These are phyloP conservation scores for Angomonas ambiguus DNA, from an alignment of 208 protist genomes.

Conservation along the genomic window DNA sequence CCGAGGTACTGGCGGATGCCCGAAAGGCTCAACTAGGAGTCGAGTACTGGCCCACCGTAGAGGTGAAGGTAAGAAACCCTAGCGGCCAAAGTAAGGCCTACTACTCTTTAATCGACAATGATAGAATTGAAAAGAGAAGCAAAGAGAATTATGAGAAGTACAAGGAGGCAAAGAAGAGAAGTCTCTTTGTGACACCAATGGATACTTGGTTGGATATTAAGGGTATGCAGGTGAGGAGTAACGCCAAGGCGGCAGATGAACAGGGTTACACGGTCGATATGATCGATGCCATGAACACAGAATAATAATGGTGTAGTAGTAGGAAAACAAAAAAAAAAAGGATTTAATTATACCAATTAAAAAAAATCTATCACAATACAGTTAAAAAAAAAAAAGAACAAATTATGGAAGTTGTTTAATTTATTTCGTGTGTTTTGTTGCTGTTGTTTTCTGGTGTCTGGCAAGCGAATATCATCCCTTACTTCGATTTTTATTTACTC, in stretches of 20 bases:
- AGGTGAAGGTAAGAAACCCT: slow-evolving; percentile 84
- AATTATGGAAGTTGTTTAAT: slow-evolving; percentile 5
- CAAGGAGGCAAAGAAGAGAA: slow-evolving; percentile 85
- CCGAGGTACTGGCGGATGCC: slow-evolving; percentile 79
- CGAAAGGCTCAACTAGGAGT: slow-evolving; percentile 81
- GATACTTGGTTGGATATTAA: slow-evolving; percentile 85
- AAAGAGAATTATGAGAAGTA: slow-evolving; percentile 78
- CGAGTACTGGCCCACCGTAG: slow-evolving; percentile 88
- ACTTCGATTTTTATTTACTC: not conserved
- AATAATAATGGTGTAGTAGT: not conserved
- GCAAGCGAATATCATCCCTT: no score
- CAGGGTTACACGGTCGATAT: slow-evolving; percentile 76
- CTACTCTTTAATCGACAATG: slow-evolving; percentile 83
- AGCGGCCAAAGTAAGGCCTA: slow-evolving; percentile 84
- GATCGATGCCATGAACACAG: slow-evolving; percentile 8
- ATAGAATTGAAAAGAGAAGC: slow-evolving; percentile 76
- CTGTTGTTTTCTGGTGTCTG: not conserved
- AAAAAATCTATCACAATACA: not conserved
- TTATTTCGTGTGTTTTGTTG: not conserved
- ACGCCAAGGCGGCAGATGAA: slow-evolving; percentile 45
- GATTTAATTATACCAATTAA: slow-evolving; percentile 3
- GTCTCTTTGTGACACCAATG: slow-evolving; percentile 86
- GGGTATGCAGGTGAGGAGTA: slow-evolving; percentile 70
- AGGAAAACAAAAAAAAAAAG: slow-evolving; percentile 16
- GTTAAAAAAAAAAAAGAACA: not conserved